Evolutionary conservation across 2,329 filamentous ascomycete species (phyloP).

Genomic region (Botrytis pseudocinerea): DNA sequence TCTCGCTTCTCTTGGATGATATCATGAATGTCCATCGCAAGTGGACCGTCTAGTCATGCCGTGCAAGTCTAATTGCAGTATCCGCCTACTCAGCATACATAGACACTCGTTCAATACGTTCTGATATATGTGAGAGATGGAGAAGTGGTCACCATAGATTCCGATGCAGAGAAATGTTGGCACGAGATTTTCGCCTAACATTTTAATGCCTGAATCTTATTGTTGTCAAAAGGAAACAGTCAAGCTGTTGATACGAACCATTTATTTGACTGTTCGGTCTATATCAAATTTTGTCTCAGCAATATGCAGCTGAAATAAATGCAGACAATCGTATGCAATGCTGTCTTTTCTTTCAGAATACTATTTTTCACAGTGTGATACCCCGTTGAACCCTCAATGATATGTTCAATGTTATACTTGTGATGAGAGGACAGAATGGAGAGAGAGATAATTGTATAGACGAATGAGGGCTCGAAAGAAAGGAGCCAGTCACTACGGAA

Average conservation of each 20-base stretch:
- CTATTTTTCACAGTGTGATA: rapidly evolving
- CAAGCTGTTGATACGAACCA: background rate
- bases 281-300: background rate
- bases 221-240: background rate
- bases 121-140: background rate
- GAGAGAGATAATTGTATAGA: background rate
- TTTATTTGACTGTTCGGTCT: background rate
- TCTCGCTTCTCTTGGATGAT: background rate
- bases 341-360: background rate
- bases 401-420: background rate
- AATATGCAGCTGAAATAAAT: background rate
- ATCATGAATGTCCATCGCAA: background rate
- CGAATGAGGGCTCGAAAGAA: background rate
- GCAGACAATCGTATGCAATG: background rate
- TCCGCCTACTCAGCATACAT: background rate
- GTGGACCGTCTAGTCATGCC: background rate
- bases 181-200: background rate
- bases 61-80: background rate
- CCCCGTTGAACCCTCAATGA: background rate
- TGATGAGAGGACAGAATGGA: background rate
- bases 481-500: background rate
- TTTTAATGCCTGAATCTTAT: background rate
- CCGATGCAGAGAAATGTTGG: background rate
- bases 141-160: background rate
- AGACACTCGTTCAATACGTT: background rate